These are phyloP conservation scores for Starmerella riodocensis DNA, from an alignment of 805 yeast species.

Conservation along the genomic window DNA sequence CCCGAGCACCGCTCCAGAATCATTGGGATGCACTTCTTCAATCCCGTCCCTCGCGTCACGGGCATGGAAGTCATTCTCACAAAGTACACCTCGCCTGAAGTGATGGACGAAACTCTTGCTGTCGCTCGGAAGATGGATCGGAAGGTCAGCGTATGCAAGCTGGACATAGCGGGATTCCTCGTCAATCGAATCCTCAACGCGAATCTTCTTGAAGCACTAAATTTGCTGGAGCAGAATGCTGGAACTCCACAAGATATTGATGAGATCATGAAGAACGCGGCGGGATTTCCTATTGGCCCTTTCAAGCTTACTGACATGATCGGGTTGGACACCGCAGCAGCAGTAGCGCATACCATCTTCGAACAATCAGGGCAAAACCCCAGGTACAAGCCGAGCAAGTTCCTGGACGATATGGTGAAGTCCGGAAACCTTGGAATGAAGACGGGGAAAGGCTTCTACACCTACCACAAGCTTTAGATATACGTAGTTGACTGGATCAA, in stretches of 20 bases:
- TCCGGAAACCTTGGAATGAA: conserved; percentile 34
- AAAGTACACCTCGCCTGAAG: conserved; percentile 29
- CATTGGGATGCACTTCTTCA: conserved; percentile 34
- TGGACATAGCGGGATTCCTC: conserved; percentile 32
- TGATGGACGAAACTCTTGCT: conserved; percentile 25
- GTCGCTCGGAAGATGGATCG: conserved; percentile 29
- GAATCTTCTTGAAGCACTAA: conserved; percentile 32
- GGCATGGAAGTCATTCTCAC: conserved; percentile 34
- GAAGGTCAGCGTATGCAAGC: conserved; percentile 25
- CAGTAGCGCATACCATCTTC: conserved; percentile 31
- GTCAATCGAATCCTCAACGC: conserved; percentile 34
- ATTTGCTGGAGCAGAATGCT: conserved; percentile 30
- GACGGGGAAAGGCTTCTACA: conserved; percentile 31
- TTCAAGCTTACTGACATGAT: conserved; percentile 32
- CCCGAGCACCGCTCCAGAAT: conserved; percentile 33
- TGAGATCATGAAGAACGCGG: conserved; percentile 32
- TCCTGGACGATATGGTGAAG: conserved; percentile 30
- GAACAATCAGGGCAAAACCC: conserved; percentile 30
- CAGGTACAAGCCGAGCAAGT: conserved; percentile 31
- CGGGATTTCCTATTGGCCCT: conserved; percentile 38
- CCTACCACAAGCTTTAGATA: conserved; percentile 5
- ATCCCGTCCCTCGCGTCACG: conserved; percentile 34
- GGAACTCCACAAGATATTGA: conserved; percentile 32
- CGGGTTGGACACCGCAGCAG: conserved; percentile 33
- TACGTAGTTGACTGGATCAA: too few species aligned